Base-by-base conservation (phyloP, 192 early-diverging fungal genomes). In the Backusella sp. region DNA sequence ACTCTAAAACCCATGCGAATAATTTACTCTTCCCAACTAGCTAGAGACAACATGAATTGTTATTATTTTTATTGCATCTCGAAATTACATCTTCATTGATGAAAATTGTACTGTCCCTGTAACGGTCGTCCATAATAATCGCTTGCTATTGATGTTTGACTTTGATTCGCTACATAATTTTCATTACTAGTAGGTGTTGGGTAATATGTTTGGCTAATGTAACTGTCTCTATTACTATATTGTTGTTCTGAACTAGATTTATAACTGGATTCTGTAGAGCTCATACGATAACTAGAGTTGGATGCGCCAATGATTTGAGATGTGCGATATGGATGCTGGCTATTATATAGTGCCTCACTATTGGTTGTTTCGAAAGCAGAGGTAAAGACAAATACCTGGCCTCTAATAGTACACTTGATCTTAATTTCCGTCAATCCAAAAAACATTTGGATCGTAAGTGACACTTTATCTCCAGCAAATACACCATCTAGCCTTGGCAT, bases 361-460 rank as follows among this genome's bases (percentile, higher is more conserved):
- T 62, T 23, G 4, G 0, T 44, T 26, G 73, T 41, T 49, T 78
- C 77, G 36, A 78, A 78, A 28, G 72, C n/a, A 6, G 78, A 71
- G 66, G 75, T 81, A 26, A 82, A 83, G 59, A 79, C 77, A 73
- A 83, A 85, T 6, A 80, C 69, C 19, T 80, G 77, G 53, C 78
- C 78, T 28, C 79, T 73, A 68, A 85, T 77, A 32, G 68, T 62
- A 12, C 56, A 62, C 26, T 28, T 62, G 26, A 62, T 62, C 26
- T 62, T 62, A 23, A 85, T 83, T 66, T 85, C 84, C 34, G 82
- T 85, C 36, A 83, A 42, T 6, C 84, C 84, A 77, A 85, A 83
- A 73, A 81, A 79, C 78, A 79, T 79, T 11, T 72, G 68, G 41
- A 74, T 74, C 7, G 72, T 74, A 79, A 85, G 79, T 67, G 79